phyloP scores from a whole-genome alignment of 768 basidiomycete species.

The Hemileccinum rubropunctum region DNA sequence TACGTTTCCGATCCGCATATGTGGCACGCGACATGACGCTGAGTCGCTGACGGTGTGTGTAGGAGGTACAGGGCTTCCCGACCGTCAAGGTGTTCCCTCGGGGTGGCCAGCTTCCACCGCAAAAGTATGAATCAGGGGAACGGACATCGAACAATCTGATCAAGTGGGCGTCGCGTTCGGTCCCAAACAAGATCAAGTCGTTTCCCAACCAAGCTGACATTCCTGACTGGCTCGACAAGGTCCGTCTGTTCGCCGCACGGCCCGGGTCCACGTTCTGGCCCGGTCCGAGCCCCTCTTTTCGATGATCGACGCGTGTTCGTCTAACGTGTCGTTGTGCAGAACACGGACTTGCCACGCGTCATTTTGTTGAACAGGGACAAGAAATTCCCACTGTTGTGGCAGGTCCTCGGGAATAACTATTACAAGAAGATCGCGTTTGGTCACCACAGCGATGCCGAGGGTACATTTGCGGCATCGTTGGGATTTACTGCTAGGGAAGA shows the following conservation, averaged over 20 bases:
- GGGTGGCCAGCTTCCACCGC: constrained; percentile 58
- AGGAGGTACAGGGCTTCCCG: constrained; percentile 88
- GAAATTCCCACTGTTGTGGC: constrained; percentile 76
- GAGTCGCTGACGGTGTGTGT: neutral
- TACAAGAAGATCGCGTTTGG: constrained; percentile 59
- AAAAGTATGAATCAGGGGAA: constrained; percentile 65
- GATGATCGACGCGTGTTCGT: neutral
- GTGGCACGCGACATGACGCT: neutral
- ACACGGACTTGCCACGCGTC: constrained; percentile 48
- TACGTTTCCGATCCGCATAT: constrained; percentile 6
- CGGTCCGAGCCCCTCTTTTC: too few species aligned
- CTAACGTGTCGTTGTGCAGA: constrained; percentile 23
- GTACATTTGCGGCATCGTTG: constrained; percentile 52
- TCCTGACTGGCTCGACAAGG: constrained; percentile 65
- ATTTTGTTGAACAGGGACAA: constrained; percentile 75
- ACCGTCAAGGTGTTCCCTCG: constrained; percentile 91
- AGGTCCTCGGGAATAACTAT: constrained; percentile 74
- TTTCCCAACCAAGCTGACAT: constrained; percentile 57
- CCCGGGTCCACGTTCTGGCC: neutral
- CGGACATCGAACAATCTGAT: constrained; percentile 71
- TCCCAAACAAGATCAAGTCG: constrained; percentile 70
- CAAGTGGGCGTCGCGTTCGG: constrained; percentile 69
- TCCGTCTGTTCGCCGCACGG: constrained; percentile 27
- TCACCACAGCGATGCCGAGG: constrained; percentile 63
- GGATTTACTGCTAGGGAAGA: constrained; percentile 55